Conservation (phyloP, 306 rosid species). For the Senna siamea region DNA sequence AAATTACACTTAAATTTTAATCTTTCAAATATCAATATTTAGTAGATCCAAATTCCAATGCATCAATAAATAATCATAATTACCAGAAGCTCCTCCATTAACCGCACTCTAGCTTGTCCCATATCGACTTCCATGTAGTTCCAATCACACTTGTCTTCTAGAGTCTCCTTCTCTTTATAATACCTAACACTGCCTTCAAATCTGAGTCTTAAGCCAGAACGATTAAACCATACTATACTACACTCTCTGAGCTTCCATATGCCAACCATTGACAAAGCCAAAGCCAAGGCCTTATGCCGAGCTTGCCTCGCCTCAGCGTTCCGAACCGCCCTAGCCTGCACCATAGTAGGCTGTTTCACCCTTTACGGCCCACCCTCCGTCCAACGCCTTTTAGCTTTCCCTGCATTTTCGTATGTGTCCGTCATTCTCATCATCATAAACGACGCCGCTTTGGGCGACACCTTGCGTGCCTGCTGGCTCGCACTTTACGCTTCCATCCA, state of each 20-base stretch:
- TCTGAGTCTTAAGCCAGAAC: not conserved
- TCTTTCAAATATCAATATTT: too few species aligned
- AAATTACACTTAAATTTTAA: too few species aligned
- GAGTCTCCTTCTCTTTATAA: not conserved
- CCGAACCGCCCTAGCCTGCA: conserved; percentile 62
- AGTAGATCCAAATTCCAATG: not conserved
- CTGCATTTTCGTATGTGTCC: conserved; percentile 73
- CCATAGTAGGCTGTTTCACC: conserved; percentile 54
- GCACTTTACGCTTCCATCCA: conserved; percentile 58
- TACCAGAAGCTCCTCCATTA: not conserved
- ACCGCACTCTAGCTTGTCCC: not conserved
- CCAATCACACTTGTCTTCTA: not conserved
- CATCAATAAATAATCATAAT: not conserved
- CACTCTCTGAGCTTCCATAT: too few species aligned
- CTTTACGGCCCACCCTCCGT: conserved; percentile 59
- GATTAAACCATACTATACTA: not conserved
- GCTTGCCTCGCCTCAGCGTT: conserved; percentile 61
- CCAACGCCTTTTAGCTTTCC: conserved; percentile 51
- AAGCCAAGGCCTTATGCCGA: conserved; percentile 47
- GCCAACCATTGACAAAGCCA: conserved; percentile 19
- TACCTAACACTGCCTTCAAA: not conserved
- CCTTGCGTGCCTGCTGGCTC: conserved; percentile 55
- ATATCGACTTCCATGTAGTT: not conserved
- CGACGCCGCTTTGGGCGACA: conserved; percentile 66
- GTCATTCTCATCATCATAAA: conserved; percentile 58